Conservation (phyloP, 108 stramenopile species). For the Asterionellopsis glacialis region DNA sequence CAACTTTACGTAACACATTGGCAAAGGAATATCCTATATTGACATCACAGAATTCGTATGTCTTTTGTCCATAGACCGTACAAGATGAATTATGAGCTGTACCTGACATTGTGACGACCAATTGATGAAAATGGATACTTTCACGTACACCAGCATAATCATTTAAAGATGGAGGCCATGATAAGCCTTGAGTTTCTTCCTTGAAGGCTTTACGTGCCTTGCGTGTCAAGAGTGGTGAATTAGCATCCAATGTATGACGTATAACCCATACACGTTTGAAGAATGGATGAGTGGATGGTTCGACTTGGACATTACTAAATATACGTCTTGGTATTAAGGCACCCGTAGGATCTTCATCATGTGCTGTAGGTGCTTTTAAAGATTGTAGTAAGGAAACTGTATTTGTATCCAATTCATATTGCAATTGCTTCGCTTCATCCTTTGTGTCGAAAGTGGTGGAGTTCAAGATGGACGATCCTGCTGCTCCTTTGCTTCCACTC, state of each 20-base stretch:
- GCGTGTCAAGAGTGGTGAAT: conserved; percentile 53
- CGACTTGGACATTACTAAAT: conserved; percentile 52
- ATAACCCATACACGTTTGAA: conserved; percentile 66
- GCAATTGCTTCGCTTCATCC: neutral
- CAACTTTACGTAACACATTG: conserved; percentile 9
- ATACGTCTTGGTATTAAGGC: conserved; percentile 34
- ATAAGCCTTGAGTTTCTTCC: conserved; percentile 29
- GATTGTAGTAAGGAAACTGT: neutral
- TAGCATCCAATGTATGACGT: conserved; percentile 56
- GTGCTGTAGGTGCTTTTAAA: neutral
- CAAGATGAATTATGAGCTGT: conserved; percentile 60
- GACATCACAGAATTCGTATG: conserved; percentile 48
- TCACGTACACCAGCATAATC: conserved; percentile 40
- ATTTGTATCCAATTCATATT: neutral
- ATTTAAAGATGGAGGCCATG: conserved; percentile 69
- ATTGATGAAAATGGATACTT: conserved; percentile 60
- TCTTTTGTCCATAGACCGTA: conserved; percentile 63
- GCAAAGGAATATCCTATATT: conserved; percentile 64
- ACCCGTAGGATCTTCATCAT: conserved; percentile 20
- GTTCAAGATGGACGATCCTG: no score
- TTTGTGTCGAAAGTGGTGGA: neutral
- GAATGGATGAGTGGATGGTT: conserved; percentile 63
- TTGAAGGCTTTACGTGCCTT: conserved; percentile 17
- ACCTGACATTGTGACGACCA: conserved; percentile 58
- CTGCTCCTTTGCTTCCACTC: neutral